Evolutionary conservation across 345 rosid genomes (phyloP).

Genomic region (Cochlearia excelsa): DNA sequence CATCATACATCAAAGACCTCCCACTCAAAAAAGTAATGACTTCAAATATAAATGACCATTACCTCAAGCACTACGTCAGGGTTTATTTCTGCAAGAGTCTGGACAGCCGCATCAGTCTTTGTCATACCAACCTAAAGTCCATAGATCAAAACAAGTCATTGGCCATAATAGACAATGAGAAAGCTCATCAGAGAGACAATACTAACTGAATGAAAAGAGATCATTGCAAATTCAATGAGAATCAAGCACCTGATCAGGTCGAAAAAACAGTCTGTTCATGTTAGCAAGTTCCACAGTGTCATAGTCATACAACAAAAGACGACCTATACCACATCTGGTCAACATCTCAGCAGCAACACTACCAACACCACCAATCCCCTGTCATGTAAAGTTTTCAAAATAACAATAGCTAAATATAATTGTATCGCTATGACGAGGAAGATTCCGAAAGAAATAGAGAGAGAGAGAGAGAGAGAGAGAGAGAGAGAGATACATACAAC

Average conservation of each 20-base stretch:
- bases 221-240: not conserved
- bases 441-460: no score
- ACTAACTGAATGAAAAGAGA: not conserved
- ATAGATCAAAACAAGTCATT: slow-evolving; percentile 7
- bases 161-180: not conserved
- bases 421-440: not conserved
- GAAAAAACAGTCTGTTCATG: slow-evolving; percentile 93
- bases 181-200: not conserved
- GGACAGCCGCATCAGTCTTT: slow-evolving; percentile 98
- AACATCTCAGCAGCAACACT: slow-evolving; percentile 99
- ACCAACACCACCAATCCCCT: slow-evolving; percentile 99
- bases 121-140: slow-evolving; percentile 80
- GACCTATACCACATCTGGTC: slow-evolving; percentile 96
- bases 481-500: slow-evolving; percentile 61
- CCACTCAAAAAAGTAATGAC: not conserved
- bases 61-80: slow-evolving; percentile 94
- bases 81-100: slow-evolving; percentile 88
- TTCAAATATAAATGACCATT: not conserved
- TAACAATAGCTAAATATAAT: not conserved
- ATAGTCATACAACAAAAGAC: slow-evolving; percentile 91
- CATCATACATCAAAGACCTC: slow-evolving; percentile 4
- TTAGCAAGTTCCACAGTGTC: slow-evolving; percentile 95
- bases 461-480: slow-evolving; percentile 15
- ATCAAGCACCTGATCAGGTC: slow-evolving; percentile 79
- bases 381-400: not conserved